phyloP scores from a whole-genome alignment of 2,329 filamentous ascomycete species.

The Fusarium bulbicola region DNA sequence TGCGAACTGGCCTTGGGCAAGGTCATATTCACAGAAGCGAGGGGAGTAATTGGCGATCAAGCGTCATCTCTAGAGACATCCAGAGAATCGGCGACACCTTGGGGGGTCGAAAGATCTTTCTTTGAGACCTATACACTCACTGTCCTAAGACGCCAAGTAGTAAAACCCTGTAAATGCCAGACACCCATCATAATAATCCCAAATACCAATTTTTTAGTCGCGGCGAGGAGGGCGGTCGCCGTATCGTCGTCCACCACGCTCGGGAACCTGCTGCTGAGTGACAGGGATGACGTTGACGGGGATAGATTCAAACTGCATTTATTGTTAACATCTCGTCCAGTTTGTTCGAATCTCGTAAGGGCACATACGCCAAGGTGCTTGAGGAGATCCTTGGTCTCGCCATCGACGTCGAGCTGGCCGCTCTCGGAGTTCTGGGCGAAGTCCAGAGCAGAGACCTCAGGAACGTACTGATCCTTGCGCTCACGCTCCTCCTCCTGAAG shows the following conservation, averaged over 20 bases:
- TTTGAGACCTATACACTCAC: conserved; percentile 68
- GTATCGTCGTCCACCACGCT: conserved; percentile 82
- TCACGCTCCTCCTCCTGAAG: conserved; percentile 99
- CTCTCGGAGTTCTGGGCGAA: conserved; percentile 94
- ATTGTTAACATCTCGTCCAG: conserved; percentile 43
- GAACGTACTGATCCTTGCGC: conserved; percentile 99
- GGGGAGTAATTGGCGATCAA: conserved; percentile 81
- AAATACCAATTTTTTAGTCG: conserved; percentile 49
- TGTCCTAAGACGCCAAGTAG: conserved; percentile 67
- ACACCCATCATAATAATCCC: conserved; percentile 50
- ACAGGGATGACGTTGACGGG: conserved; percentile 96
- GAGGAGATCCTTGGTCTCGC: conserved; percentile 98
- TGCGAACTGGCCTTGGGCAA: conserved; percentile 35
- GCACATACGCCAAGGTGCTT: conserved; percentile 97
- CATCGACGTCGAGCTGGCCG: conserved; percentile 93
- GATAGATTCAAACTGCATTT: conserved; percentile 87
- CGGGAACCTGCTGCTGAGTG: conserved; percentile 84
- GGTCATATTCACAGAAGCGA: conserved; percentile 44
- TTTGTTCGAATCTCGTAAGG: not conserved
- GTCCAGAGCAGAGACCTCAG: conserved; percentile 98
- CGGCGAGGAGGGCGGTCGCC: conserved; percentile 65
- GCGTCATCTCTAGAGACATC: conserved; percentile 73
- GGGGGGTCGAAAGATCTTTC: conserved; percentile 67
- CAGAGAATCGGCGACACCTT: conserved; percentile 92
- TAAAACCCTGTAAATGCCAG: conserved; percentile 55